Evolutionary conservation across 805 yeast genomes (phyloP), one percentile per base, ranked within the genome.

Genomic region (Schwanniomyces occidentalis): DNA sequence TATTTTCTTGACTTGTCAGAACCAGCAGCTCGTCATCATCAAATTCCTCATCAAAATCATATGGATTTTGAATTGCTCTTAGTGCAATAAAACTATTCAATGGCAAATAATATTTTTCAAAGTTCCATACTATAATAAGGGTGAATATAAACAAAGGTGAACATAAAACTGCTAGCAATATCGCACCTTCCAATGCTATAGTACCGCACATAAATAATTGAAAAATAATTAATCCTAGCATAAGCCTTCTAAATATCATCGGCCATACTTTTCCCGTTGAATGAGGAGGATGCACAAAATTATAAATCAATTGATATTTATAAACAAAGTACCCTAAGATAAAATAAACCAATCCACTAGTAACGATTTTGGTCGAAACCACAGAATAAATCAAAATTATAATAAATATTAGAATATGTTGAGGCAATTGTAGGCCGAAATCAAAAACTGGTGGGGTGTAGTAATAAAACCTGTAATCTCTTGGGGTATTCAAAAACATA

Each of bases 181-280:
- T 69, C 0, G 82, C 78, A 21, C 78, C 76, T 44, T 78, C 82
- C 35, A 78, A 63, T 2, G 82, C 83, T 27, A 78, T 55, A 0
- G 83, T 75, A 8, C 85, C 84, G 52, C 77, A 69, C 81, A 78
- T 78, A 42, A 78, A 77, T n/a, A 78, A 49, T 41, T 78, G 82
- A 45, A 78, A 72, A 23, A 78, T 63, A 8, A 78, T 54, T 27
- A 77, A 54, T 1, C 84, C 85, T 19, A 78, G 50, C 36, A 78
- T 69, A 19, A 77, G 63, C 32, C 85, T 54, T 37, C 79, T 61
- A 43, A 77, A 76, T 5, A 78, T 75, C 58, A 78, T 73, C 3
- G 82, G 82, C 85, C 85, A 78, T 3, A 76, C 80, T 46, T 76
- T 76, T 4, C 85, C 85, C 0, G 84, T 78, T 9, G 82, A 75